Evolutionary conservation across 192 early-diverging fungal species (phyloP), one percentile per base, ranked within the genome.

Genomic region (Coemansia pectinata): DNA sequence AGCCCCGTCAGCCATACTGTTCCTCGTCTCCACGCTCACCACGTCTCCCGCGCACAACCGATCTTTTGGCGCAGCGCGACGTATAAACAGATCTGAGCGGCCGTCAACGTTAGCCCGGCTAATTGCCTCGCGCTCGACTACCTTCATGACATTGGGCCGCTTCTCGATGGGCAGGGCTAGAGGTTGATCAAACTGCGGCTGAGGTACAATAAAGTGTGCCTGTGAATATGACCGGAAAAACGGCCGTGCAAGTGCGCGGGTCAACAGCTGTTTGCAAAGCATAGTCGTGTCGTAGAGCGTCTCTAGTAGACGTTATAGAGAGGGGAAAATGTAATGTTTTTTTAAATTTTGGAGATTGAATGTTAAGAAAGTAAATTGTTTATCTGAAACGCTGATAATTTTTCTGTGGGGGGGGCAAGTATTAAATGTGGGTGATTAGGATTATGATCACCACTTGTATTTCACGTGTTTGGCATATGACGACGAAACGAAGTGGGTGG

Each of bases 1-100:
- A 15, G 73, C 70, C 23, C 86, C 72, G 3, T 80, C 73, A 48
- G 74, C 76, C 63, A 76, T 84, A 34, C 87, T 86, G 71, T 86
- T 92, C 47, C 86, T 67, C 8, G 87, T 88, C 70, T 92, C 91
- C 4, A 94, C 91, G 23, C 88, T 66, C 1, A 92, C 71, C 17
- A 94, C 83, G 70, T 88, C 86, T 19, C 91, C 92, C 1, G 85
- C 76, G 36, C 81, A 83, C 59, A 86, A 45, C 12, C 85, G 85
- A 14, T 90, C 63, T 40, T 86, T 85, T 4, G 89, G 73, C 34
- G 85, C 79, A 14, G 85, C 78, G 27, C 80, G 85, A 25, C 88
- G 87, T 33, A 85, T 73, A 65, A 93, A 91, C 48, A 93, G 82
- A 45, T 86, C 77, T 15, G 80, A 71, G 3, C 91, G 86, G 21